Conservation (phyloP, 2,329 filamentous ascomycete genomes). For the Exophiala phaeomuriformis region DNA sequence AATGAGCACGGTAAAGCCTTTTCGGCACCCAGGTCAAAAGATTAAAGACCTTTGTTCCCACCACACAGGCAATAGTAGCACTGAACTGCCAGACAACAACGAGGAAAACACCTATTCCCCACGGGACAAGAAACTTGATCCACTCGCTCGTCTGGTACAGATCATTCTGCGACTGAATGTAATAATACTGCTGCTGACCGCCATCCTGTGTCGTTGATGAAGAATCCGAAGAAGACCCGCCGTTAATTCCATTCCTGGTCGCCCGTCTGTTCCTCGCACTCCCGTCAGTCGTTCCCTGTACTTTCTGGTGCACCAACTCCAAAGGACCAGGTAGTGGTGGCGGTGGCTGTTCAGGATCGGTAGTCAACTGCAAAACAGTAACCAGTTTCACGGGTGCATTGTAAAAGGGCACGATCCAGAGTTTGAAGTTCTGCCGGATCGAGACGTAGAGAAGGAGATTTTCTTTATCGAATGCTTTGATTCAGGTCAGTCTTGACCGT, state of each 20-base stretch:
- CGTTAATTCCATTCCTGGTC: neutral
- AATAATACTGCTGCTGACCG: conserved; percentile 44
- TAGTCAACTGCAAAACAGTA: conserved; percentile 57
- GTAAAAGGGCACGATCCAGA: conserved; percentile 74
- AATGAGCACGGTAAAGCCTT: neutral
- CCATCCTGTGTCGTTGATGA: neutral
- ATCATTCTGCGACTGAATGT: conserved; percentile 70
- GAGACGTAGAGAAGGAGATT: conserved; percentile 64
- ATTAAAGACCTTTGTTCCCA: conserved; percentile 44
- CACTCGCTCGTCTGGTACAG: conserved; percentile 72
- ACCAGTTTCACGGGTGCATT: conserved; percentile 60
- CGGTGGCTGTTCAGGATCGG: conserved; percentile 33
- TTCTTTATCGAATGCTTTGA: conserved; percentile 58
- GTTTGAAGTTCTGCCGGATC: conserved; percentile 65
- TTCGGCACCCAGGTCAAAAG: conserved; percentile 9
- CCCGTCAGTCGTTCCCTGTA: neutral
- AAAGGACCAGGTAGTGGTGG: conserved; percentile 33
- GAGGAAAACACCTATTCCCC: conserved; percentile 48
- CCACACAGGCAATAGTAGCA: conserved; percentile 57
- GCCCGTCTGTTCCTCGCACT: neutral
- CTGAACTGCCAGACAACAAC: conserved; percentile 58
- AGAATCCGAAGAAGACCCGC: neutral
- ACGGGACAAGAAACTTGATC: conserved; percentile 62
- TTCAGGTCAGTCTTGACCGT: no score
- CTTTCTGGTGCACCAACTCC: conserved; percentile 26